phyloP scores from a whole-genome alignment of 129 eudicot genomes.

The Gnaphalium uliginosum region DNA sequence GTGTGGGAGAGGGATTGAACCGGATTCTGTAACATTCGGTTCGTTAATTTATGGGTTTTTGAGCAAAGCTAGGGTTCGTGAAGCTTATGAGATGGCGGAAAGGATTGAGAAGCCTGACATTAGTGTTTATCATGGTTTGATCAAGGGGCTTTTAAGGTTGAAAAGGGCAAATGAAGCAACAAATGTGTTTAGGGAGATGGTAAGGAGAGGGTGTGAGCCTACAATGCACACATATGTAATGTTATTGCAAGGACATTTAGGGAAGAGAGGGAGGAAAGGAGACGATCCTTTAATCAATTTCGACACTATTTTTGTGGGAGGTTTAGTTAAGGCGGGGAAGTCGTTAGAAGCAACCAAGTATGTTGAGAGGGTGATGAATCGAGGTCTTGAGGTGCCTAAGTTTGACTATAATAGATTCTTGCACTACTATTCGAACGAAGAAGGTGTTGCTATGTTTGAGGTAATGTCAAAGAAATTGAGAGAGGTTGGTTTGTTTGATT shows the following conservation, averaged over 20 bases:
- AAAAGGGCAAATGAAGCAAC: constrained; percentile 77
- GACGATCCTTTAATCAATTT: constrained; percentile 77
- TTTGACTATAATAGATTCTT: constrained; percentile 84
- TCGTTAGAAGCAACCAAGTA: constrained; percentile 73
- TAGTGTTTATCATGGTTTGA: constrained; percentile 65
- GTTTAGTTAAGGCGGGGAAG: constrained; percentile 78
- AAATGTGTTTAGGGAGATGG: constrained; percentile 86
- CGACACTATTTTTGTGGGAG: constrained; percentile 85
- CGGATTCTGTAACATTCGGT: constrained; percentile 50
- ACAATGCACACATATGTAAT: constrained; percentile 90
- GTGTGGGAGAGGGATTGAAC: constrained; percentile 55
- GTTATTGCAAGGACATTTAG: constrained; percentile 90
- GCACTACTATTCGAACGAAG: constrained; percentile 82
- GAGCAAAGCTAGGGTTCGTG: constrained; percentile 59
- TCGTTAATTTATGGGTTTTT: constrained; percentile 59
- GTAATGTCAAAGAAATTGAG: constrained; percentile 69
- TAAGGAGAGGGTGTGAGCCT: constrained; percentile 88
- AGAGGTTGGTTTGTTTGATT: constrained; percentile 88
- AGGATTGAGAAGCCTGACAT: constrained; percentile 55
- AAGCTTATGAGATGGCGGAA: constrained; percentile 57
- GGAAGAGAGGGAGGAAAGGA: constrained; percentile 83
- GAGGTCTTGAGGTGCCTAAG: constrained; percentile 76
- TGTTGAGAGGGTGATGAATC: constrained; percentile 62
- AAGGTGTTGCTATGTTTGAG: constrained; percentile 82
- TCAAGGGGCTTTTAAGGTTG: constrained; percentile 71